These are phyloP conservation scores for Magnusiomyces magnusii DNA, from an alignment of 1,139 yeast species.

Conservation along the genomic window DNA sequence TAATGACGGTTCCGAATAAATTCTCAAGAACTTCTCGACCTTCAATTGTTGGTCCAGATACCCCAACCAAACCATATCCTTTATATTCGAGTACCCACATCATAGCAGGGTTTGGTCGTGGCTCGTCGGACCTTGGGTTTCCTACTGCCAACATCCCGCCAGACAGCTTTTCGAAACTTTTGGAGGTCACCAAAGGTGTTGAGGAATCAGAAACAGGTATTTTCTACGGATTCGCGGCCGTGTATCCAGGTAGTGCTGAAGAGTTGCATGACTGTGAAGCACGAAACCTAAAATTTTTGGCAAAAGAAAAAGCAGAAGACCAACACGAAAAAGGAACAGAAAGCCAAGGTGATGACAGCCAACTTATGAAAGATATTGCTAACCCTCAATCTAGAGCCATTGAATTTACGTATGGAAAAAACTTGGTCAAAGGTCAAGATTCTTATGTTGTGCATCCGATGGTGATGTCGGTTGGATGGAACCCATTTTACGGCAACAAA, in stretches of 20 bases:
- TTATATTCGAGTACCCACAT: slow-evolving; percentile 48
- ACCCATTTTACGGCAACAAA: slow-evolving; percentile 80
- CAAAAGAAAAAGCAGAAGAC: neutral
- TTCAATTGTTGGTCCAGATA: slow-evolving; percentile 39
- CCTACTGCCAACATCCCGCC: slow-evolving; percentile 93
- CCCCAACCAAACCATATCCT: slow-evolving; percentile 60
- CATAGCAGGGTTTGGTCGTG: slow-evolving; percentile 90
- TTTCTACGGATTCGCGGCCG: slow-evolving; percentile 75
- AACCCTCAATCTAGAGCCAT: slow-evolving; percentile 24
- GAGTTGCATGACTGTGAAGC: slow-evolving; percentile 10
- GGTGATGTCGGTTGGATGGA: slow-evolving; percentile 96
- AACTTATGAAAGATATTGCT: slow-evolving; percentile 9
- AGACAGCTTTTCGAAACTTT: slow-evolving; percentile 41
- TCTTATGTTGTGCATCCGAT: slow-evolving; percentile 54
- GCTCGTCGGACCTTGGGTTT: slow-evolving; percentile 85
- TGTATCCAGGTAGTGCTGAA: slow-evolving; percentile 21
- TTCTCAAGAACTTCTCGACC: slow-evolving; percentile 22
- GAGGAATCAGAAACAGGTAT: slow-evolving; percentile 62
- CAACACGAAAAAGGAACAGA: neutral
- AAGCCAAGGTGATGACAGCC: no score
- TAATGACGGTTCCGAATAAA: neutral
- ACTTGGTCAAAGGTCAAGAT: slow-evolving; percentile 38
- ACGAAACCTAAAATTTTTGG: neutral
- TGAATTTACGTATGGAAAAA: slow-evolving; percentile 55
- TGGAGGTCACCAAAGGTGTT: slow-evolving; percentile 29